Conservation (phyloP, 768 basidiomycete species). For the Sporobolomyces pararoseus region DNA sequence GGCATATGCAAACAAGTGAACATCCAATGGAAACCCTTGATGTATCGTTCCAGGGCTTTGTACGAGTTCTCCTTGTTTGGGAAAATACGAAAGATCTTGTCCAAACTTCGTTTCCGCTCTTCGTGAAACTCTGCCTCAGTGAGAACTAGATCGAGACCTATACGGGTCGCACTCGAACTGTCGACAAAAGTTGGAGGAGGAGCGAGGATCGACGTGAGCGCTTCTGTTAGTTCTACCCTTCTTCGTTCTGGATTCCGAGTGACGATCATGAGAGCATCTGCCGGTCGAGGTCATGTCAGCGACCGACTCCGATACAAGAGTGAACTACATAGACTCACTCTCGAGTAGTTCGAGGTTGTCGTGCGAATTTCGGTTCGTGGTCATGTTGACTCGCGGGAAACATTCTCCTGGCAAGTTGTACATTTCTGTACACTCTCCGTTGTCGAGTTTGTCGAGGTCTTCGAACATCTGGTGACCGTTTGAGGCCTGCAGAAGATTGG, state of each 20-base stretch:
- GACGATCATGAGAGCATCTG: conserved; percentile 16
- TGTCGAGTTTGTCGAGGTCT: conserved; percentile 1
- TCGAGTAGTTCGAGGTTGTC: conserved; percentile 20
- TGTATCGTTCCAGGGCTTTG: not conserved
- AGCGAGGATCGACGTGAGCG: conserved; percentile 31
- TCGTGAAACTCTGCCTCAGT: conserved; percentile 14
- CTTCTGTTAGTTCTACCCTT: conserved; percentile 16
- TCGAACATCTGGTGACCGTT: conserved; percentile 15
- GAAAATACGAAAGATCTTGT: conserved; percentile 11
- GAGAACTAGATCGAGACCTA: conserved; percentile 27
- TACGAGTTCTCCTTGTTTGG: conserved; percentile 8
- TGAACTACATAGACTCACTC: not conserved
- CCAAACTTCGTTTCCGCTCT: not conserved
- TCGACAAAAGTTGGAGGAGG: not conserved
- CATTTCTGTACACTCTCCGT: not conserved
- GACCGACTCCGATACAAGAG: not conserved
- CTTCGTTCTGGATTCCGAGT: not conserved
- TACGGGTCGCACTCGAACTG: not conserved
- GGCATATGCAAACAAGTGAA: conserved; percentile 1
- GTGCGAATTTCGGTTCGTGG: not conserved
- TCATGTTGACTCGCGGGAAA: not conserved
- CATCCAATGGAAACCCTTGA: conserved; percentile 15
- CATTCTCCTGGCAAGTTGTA: conserved; percentile 5
- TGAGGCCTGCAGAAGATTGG: not conserved
- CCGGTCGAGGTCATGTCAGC: not conserved